Evolutionary conservation across 768 basidiomycete species (phyloP), one percentile per base, ranked within the genome.

Genomic region (Boletus rufocinnamomeus): DNA sequence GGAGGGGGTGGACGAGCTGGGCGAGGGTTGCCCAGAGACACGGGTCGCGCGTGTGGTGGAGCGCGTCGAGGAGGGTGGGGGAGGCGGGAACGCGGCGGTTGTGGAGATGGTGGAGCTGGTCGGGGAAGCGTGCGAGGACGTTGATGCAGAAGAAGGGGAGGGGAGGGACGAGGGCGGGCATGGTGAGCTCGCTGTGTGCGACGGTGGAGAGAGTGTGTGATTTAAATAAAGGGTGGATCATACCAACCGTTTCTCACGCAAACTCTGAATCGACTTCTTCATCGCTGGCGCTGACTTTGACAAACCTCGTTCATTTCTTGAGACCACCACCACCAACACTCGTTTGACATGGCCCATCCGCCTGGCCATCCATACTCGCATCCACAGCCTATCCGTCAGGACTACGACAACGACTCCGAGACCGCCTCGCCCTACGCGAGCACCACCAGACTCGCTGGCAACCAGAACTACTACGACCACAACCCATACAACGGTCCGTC

Each of bases 21-120:
- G 81, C 75, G 44, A 92, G 57, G 21, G 80, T 74, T 0, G 80
- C 82, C 87, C 89, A 91, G 16, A 87, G 72, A 13, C 79, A 74
- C 2, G 89, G 86, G 62, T 87, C 82, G 2, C 81, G 68, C 0
- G 61, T 53, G 32, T 66, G 48, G 49, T 72, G 21, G 50, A 76
- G 56, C 23, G 64, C 49, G 78, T 77, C 63, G 62, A 53, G 83
- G 53, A 55, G 81, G 73, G 63, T 85, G 79, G 4, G 81, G 67
- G 63, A 71, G 69, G 23, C 70, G 63, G 25, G 73, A 63, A 46
- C 82, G 75, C 53, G 30, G 57, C 62, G 48, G 69, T 72, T 32
- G 84, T 65, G 65, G 80, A 83, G 35, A 9, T 44, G 47, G 56
- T 28, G 41, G n/a, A 65, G 55, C 1, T 41, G 45, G 61, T 86